Percentiles rank a stretch among this genome's conserved stretches.
phyloP scores from a whole-genome alignment of 306 rosid genomes.

The Corylus americana region DNA sequence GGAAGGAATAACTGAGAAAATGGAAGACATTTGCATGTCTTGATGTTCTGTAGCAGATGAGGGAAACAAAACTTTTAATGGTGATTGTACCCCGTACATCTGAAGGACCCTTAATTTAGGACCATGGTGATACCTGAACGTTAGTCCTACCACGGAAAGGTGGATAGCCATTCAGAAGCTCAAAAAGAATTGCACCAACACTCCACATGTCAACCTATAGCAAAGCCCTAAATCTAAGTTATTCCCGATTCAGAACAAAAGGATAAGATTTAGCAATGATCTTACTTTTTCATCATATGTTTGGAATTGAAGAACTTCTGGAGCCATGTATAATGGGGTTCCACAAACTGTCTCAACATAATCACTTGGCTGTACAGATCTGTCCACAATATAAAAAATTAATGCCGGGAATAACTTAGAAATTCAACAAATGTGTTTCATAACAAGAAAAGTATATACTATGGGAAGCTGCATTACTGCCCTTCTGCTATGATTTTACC shows the following conservation, averaged over 20 bases:
- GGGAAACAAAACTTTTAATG: constrained; percentile 16
- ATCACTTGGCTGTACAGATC: constrained; percentile 42
- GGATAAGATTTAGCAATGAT: not conserved
- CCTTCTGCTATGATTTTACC: constrained; percentile 36
- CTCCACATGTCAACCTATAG: constrained; percentile 74
- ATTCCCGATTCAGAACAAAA: not conserved
- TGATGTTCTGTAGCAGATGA: constrained; percentile 59
- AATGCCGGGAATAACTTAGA: not conserved
- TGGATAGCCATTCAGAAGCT: constrained; percentile 68
- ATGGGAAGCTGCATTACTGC: not conserved
- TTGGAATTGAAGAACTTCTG: constrained; percentile 66
- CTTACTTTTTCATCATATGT: constrained; percentile 56
- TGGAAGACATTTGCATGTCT: constrained; percentile 46
- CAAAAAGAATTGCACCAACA: constrained; percentile 66
- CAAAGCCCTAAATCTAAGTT: constrained; percentile 15
- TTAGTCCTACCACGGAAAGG: constrained; percentile 62
- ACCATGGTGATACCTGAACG: constrained; percentile 49
- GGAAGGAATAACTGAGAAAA: constrained; percentile 45
- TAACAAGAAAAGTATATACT: constrained; percentile 4
- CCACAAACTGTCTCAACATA: constrained; percentile 64
- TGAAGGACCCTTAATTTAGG: not conserved
- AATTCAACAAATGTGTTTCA: not conserved
- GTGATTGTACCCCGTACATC: not conserved
- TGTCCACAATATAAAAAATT: constrained; percentile 18
- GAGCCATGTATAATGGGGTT: constrained; percentile 66